phyloP scores from a whole-genome alignment of 495 filamentous ascomycete species.

The Hypoxylon subgilvum region DNA sequence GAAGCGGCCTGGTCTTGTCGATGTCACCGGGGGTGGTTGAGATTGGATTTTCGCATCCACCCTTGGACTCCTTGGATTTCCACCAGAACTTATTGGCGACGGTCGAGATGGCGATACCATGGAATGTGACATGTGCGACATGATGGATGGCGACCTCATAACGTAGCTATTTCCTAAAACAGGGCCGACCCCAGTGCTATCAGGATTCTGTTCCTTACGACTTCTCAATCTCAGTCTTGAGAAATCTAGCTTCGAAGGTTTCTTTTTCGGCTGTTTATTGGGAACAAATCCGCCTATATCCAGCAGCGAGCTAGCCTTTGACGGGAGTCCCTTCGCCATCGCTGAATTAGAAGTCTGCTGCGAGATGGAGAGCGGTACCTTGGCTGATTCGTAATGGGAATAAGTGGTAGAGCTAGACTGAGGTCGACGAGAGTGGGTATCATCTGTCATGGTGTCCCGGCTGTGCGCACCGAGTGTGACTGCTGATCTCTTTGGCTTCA shows the following conservation, averaged over 20 bases:
- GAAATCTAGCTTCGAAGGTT: slow-evolving; percentile 56
- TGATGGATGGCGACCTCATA: slow-evolving; percentile 49
- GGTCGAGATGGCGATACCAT: slow-evolving; percentile 24
- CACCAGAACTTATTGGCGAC: slow-evolving; percentile 8
- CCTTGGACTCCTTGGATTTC: slow-evolving; percentile 24
- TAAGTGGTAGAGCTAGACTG: slow-evolving; percentile 58
- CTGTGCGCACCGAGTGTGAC: slow-evolving; percentile 29
- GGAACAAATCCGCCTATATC: slow-evolving; percentile 48
- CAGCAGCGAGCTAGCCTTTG: slow-evolving; percentile 49
- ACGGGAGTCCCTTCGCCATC: slow-evolving; percentile 59
- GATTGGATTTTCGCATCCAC: slow-evolving; percentile 34
- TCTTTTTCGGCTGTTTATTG: slow-evolving; percentile 50
- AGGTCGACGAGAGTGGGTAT: slow-evolving; percentile 48
- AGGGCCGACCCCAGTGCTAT: slow-evolving; percentile 20
- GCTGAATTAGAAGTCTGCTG: slow-evolving; percentile 62
- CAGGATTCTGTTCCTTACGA: slow-evolving; percentile 33
- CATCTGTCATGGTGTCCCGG: slow-evolving; percentile 42
- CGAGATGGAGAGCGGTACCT: slow-evolving; percentile 58
- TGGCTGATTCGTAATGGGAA: slow-evolving; percentile 59
- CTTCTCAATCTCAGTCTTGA: slow-evolving; percentile 46
- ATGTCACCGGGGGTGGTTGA: slow-evolving; percentile 24
- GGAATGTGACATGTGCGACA: slow-evolving; percentile 44
- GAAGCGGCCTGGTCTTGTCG: slow-evolving; percentile 41
- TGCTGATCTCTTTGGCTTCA: slow-evolving; percentile 30
- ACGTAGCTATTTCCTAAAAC: slow-evolving; percentile 42